Evolutionary conservation across 371 early-diverging fungal species (phyloP), one percentile per base, ranked within the genome.

Genomic region (Rhizopus arrhizus): DNA sequence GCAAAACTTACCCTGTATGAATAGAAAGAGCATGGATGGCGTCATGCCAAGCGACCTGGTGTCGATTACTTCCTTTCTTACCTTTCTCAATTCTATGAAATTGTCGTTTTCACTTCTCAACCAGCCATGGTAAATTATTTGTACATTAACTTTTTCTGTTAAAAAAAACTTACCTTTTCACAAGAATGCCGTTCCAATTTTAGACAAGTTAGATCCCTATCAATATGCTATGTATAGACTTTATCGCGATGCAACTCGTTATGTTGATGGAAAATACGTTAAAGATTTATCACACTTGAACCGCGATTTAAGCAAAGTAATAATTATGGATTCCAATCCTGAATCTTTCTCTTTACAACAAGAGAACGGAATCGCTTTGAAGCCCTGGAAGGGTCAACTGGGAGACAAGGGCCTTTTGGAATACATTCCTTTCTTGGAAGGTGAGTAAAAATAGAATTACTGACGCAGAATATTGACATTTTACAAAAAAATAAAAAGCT

Each of bases 271-370:
- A 56, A 86, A 90, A 69, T 84, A 92, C 71, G 81, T 94, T 69
- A 95, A 96, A 85, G 99, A 99, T 78, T 63, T 99, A 59, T 82
- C 87, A 8, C 85, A 89, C 47, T 82, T 98, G 66, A 98, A 98
- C 83, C 90, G 99, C 60, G 97, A 97, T 79, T 72, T 93, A 62
- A 82, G 85, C 72, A 93, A 91, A 76, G 91, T 95, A 16, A 92
- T 98, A 53, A 87, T 96, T 57, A 85, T 98, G 76, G 98, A 97
- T 67, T 87, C 88, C 35, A 88, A 93, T 72, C 89, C 91, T 10
- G 89, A 89, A 15, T 82, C 89, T 9, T 91, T 85, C 79, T 72
- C 86, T 36, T 76, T 89, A 63, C 97, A 98, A 69, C 96, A 96
- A 4, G 95, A 96, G 62, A 98, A 98, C 68, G 90, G 90, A 29